phyloP scores from a whole-genome alignment of 179 eudicot genomes.

The Pouteria campechiana region DNA sequence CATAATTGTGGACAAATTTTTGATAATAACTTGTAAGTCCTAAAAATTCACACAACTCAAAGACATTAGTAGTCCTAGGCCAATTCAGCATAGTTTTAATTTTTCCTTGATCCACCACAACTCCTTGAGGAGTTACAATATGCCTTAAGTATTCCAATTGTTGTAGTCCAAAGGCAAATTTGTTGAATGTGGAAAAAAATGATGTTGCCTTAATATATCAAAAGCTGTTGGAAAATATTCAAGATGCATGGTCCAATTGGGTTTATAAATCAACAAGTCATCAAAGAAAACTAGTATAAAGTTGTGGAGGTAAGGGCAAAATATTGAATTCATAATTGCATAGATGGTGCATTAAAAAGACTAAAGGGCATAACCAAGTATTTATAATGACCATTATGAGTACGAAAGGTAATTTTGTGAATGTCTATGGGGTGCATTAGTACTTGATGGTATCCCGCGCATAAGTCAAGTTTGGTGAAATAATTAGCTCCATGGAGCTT shows the following conservation, averaged over 20 bases:
- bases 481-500: neutral
- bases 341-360: slow-evolving; percentile 2
- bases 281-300: neutral
- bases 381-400: too few relatives aligned
- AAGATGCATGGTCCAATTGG: neutral
- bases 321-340: neutral
- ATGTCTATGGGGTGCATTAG: neutral
- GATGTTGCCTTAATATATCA: neutral
- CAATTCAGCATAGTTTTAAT: neutral
- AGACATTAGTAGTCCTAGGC: neutral
- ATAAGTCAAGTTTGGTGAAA: too few relatives aligned
- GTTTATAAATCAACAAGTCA: neutral
- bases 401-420: neutral
- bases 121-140: neutral
- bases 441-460: too few relatives aligned
- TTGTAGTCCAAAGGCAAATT: neutral
- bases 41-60: neutral
- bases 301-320: too few relatives aligned
- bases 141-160: neutral
- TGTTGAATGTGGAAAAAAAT: neutral
- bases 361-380: too few relatives aligned
- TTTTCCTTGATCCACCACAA: neutral
- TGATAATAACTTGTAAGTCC: too few relatives aligned
- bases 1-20: neutral
- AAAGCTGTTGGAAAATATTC: neutral